A percentile compares a stretch with the other conserved stretches of the same genome.
Evolutionary conservation across 768 basidiomycete species (phyloP).

Genomic region (Lentinus brumalis): DNA sequence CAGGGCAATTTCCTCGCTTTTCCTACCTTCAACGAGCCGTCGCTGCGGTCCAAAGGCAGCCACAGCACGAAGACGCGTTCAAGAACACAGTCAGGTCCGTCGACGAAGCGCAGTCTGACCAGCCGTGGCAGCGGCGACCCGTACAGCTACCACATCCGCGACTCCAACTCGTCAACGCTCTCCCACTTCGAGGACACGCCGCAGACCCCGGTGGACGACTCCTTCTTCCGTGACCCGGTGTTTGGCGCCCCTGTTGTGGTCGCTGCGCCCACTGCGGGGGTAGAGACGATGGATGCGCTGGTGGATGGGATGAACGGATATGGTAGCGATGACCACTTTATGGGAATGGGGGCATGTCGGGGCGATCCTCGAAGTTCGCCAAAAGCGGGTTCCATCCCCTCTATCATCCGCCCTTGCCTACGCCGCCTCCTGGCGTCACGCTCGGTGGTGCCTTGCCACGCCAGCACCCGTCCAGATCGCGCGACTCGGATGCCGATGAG

Average conservation of each 20-base stretch:
- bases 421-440: slow-evolving; percentile 77
- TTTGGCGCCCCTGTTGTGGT: slow-evolving; percentile 54
- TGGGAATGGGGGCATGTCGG: slow-evolving; percentile 41
- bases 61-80: slow-evolving; percentile 16
- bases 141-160: slow-evolving; percentile 45
- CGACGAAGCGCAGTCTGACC: slow-evolving; percentile 6
- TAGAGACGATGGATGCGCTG: slow-evolving; percentile 86
- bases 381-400: slow-evolving; percentile 71
- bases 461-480: slow-evolving; percentile 32
- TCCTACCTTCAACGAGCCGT: slow-evolving; percentile 12
- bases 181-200: slow-evolving; percentile 70
- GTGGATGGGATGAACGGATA: slow-evolving; percentile 87
- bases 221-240: slow-evolving; percentile 28
- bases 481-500: slow-evolving; percentile 60
- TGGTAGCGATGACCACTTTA: slow-evolving; percentile 56
- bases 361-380: slow-evolving; percentile 53
- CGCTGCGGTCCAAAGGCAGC: slow-evolving; percentile 10
- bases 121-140: slow-evolving; percentile 11
- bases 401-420: slow-evolving; percentile 82
- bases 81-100: slow-evolving; percentile 17
- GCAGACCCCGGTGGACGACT: slow-evolving; percentile 61
- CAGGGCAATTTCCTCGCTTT: slow-evolving; percentile 16
- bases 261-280: slow-evolving; percentile 74
- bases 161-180: slow-evolving; percentile 68
- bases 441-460: slow-evolving; percentile 49